A percentile compares a stretch with the other conserved stretches of the same genome.
These are phyloP conservation scores for Fonsecaea monophora DNA, from an alignment of 2,329 filamentous ascomycete genomes.

Conservation along the genomic window DNA sequence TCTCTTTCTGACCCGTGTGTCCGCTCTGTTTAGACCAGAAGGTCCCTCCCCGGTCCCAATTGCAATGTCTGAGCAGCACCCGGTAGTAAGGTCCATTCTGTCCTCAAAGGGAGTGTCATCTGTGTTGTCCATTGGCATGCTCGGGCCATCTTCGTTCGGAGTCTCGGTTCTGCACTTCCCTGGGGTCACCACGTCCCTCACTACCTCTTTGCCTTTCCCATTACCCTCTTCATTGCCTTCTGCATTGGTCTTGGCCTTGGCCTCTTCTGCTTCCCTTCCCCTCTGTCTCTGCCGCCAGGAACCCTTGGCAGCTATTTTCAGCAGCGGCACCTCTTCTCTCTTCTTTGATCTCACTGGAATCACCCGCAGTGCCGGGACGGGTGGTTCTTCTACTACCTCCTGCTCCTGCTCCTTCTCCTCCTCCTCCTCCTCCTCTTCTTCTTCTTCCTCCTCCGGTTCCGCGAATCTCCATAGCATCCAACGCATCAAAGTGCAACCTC, in stretches of 20 bases:
- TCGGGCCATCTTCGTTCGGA: background rate
- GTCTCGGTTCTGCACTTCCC: background rate
- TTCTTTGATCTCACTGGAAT: background rate
- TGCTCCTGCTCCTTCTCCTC: background rate
- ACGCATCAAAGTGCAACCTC: background rate
- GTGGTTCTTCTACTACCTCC: background rate
- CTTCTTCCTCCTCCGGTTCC: background rate
- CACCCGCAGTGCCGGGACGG: too few species aligned
- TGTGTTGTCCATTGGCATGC: background rate
- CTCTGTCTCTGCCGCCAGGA: background rate
- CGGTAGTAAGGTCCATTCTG: too few species aligned
- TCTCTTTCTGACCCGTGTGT: background rate
- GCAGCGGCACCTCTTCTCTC: background rate
- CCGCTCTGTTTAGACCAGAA: background rate
- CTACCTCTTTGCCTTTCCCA: background rate
- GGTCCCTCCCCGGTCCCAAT: too few species aligned
- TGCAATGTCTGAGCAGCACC: too few species aligned
- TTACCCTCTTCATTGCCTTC: background rate
- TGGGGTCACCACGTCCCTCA: background rate
- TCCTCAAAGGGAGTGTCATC: background rate
- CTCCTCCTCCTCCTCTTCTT: background rate
- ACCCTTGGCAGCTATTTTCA: background rate
- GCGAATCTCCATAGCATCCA: background rate
- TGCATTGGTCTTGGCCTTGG: background rate
- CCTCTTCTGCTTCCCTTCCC: background rate